A percentile compares a stretch with the other conserved stretches of the same genome.
phyloP scores from a whole-genome alignment of 2,329 filamentous ascomycete species.

The Bipolaris cookei region DNA sequence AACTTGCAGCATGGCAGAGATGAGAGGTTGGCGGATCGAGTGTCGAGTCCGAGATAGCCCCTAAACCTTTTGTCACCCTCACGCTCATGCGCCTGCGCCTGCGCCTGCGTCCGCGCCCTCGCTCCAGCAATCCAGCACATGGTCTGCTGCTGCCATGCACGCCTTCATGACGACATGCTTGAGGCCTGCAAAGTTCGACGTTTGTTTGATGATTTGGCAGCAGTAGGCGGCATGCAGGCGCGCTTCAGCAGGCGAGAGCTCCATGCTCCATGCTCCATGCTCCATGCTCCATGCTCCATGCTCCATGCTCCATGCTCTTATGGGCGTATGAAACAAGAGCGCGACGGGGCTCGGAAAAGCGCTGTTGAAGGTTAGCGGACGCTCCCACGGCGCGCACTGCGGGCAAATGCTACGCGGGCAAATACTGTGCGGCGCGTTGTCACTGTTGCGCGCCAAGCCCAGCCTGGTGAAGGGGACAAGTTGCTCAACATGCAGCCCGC shows the following conservation, averaged over 20 bases:
- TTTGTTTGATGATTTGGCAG: slow-evolving; percentile 47
- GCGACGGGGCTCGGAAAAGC: slow-evolving; percentile 31
- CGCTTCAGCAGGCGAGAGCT: slow-evolving; percentile 23
- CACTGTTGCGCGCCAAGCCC: slow-evolving; percentile 25
- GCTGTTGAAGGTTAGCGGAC: slow-evolving; percentile 21
- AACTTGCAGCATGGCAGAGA: slow-evolving; percentile 38
- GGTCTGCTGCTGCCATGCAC: neutral
- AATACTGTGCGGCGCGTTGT: slow-evolving; percentile 19
- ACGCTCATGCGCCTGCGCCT: neutral
- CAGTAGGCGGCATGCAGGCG: slow-evolving; percentile 35
- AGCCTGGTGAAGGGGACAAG: slow-evolving; percentile 27
- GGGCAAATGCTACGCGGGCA: slow-evolving; percentile 15
- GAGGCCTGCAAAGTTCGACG: slow-evolving; percentile 38
- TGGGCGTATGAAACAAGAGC: slow-evolving; percentile 45
- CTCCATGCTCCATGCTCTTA: no score
- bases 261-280: neutral
- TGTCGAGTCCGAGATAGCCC: slow-evolving; percentile 39
- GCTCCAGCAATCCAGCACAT: neutral
- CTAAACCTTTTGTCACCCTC: slow-evolving; percentile 25
- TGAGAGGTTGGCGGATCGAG: slow-evolving; percentile 38
- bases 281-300: no score
- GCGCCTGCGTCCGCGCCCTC: no score
- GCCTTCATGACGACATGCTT: slow-evolving; percentile 10
- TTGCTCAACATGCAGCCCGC: slow-evolving; percentile 23
- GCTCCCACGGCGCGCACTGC: slow-evolving; percentile 17